phyloP scores from a whole-genome alignment of 176 grass and related monocot species.

The Aegilops sharonensis region DNA sequence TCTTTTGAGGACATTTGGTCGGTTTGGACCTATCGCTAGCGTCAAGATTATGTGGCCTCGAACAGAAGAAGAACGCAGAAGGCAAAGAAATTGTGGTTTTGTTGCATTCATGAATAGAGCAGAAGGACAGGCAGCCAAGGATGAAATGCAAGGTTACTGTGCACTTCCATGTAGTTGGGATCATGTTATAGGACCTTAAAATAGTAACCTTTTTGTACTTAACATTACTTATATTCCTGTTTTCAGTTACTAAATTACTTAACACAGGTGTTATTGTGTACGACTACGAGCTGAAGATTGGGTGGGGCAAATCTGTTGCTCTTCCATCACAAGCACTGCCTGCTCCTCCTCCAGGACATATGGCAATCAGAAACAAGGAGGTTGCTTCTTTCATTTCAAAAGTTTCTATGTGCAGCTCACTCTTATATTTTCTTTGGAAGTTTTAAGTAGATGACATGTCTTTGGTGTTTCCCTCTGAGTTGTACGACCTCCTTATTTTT shows the following conservation, averaged over 20 bases:
- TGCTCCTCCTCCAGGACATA: constrained; percentile 95
- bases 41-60: constrained; percentile 99
- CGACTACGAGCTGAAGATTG: constrained; percentile 97
- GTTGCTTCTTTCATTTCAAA: constrained; percentile 33
- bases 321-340: constrained; percentile 94
- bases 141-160: constrained; percentile 97
- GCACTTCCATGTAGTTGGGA: constrained; percentile 5
- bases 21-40: constrained; percentile 98
- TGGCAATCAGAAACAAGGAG: constrained; percentile 99
- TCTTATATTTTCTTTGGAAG: background rate
- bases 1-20: constrained; percentile 94
- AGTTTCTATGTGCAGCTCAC: background rate
- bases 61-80: constrained; percentile 93
- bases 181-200: constrained; percentile 17
- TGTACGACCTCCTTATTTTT: constrained; percentile 10
- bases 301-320: constrained; percentile 97
- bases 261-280: constrained; percentile 89
- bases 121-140: constrained; percentile 95
- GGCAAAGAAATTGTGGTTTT: constrained; percentile 98
- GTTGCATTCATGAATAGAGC: constrained; percentile 99
- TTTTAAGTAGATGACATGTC: background rate
- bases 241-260: constrained; percentile 25
- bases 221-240: background rate
- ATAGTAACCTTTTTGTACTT: background rate
- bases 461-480: constrained; percentile 4